phyloP scores from a whole-genome alignment of 2,329 filamentous ascomycete species.

The Aulographum hederae region DNA sequence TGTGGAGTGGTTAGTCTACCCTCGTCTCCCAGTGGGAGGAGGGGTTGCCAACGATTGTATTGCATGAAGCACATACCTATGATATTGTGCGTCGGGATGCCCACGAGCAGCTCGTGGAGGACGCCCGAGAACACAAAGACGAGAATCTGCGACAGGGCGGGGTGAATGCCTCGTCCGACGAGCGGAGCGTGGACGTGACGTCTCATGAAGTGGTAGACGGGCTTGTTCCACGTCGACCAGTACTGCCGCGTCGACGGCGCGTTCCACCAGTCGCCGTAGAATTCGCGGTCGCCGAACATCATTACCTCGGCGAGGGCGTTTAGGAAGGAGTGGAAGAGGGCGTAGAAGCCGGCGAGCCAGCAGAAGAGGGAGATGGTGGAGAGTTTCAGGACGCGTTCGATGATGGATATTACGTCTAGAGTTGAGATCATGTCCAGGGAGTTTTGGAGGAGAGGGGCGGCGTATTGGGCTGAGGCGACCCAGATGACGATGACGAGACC shows the following conservation, averaged over 20 bases:
- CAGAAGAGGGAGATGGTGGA: conserved; percentile 90
- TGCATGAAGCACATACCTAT: conserved; percentile 39
- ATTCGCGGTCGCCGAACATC: conserved; percentile 79
- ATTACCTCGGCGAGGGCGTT: conserved; percentile 85
- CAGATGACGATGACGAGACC: conserved; percentile 79
- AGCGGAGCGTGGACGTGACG: conserved; percentile 83
- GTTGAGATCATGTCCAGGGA: conserved; percentile 73
- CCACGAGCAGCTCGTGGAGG: conserved; percentile 81
- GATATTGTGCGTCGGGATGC: conserved; percentile 84
- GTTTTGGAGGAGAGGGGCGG: conserved; percentile 74
- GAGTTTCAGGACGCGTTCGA: conserved; percentile 83
- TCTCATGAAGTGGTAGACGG: conserved; percentile 92
- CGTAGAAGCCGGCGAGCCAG: conserved; percentile 96
- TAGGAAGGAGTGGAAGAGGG: conserved; percentile 79
- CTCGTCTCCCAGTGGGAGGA: not conserved
- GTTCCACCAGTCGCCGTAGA: conserved; percentile 99
- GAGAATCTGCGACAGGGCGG: conserved; percentile 49
- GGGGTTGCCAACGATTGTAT: too few species aligned
- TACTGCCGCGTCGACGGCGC: conserved; percentile 59
- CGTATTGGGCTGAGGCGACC: conserved; percentile 89
- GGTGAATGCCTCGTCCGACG: conserved; percentile 64
- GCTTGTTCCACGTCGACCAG: conserved; percentile 96
- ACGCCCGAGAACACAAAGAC: conserved; percentile 83
- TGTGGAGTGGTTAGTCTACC: conserved; percentile 16
- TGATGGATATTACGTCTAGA: conserved; percentile 61